These are phyloP conservation scores for Strigomonas culicis DNA, from an alignment of 208 protist genomes.

Conservation along the genomic window DNA sequence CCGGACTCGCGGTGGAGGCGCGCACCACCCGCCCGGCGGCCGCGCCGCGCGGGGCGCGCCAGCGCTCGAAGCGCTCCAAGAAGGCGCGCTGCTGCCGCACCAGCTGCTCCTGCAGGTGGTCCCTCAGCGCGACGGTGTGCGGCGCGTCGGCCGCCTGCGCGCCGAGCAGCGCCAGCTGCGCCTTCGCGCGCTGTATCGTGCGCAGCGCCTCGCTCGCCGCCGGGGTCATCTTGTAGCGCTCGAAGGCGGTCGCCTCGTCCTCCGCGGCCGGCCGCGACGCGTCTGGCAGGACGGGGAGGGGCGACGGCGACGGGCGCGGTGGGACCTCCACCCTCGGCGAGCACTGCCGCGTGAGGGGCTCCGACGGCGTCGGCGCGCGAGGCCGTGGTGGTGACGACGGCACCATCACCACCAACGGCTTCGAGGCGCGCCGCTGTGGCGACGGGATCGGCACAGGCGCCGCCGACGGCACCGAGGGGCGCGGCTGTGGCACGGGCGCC, in stretches of 20 bases:
- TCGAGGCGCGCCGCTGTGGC: not conserved
- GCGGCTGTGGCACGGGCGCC: slow-evolving; percentile 6
- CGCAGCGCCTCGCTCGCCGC: slow-evolving; percentile 20
- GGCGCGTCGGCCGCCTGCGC: not conserved
- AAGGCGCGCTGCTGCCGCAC: slow-evolving; percentile 32
- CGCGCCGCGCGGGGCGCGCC: slow-evolving; percentile 15
- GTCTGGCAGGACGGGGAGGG: not conserved
- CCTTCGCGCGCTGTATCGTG: slow-evolving; percentile 16
- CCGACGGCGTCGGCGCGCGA: too few species aligned
- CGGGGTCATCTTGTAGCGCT: slow-evolving; percentile 54
- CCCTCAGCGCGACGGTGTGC: not conserved
- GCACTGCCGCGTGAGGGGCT: too few species aligned
- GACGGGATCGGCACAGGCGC: not conserved
- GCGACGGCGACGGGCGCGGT: not conserved
- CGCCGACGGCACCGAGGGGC: not conserved
- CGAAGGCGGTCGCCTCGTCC: slow-evolving; percentile 41
- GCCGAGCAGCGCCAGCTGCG: slow-evolving; percentile 5
- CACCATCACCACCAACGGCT: not conserved
- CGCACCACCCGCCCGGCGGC: not conserved
- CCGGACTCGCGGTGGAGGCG: too few species aligned
- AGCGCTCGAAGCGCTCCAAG: slow-evolving; percentile 54
- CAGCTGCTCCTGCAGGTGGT: slow-evolving; percentile 9
- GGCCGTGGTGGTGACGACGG: too few species aligned
- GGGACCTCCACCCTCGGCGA: too few species aligned
- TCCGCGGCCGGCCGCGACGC: not conserved